These are phyloP conservation scores for Dendrobium huoshanense DNA, from an alignment of 106 monocot genomes.

Conservation along the genomic window DNA sequence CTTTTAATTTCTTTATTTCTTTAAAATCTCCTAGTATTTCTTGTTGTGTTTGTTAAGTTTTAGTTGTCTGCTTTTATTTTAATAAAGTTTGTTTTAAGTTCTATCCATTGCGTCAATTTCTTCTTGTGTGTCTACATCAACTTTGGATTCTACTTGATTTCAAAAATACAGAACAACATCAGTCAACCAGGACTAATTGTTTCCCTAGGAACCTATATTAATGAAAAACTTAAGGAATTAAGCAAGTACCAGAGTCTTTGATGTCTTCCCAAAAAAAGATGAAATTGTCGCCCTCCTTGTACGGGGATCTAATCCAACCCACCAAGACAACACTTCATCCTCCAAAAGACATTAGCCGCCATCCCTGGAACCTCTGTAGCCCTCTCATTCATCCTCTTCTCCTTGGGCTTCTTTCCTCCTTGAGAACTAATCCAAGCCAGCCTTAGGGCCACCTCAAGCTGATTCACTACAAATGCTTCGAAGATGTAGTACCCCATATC, in stretches of 20 bases:
- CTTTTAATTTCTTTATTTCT: no score
- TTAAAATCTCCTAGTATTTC: no score
- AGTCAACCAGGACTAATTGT: not conserved
- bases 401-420: slow-evolving; percentile 50
- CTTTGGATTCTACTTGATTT: not conserved
- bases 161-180: not conserved
- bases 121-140: no score
- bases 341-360: slow-evolving; percentile 72
- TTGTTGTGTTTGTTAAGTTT: no score
- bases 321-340: slow-evolving; percentile 93
- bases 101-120: no score
- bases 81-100: no score
- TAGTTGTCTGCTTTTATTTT: no score
- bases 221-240: not conserved
- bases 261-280: slow-evolving; percentile 47
- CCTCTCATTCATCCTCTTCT: slow-evolving; percentile 21
- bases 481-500: slow-evolving; percentile 78
- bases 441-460: slow-evolving; percentile 67
- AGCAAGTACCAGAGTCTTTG: slow-evolving; percentile 47
- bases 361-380: slow-evolving; percentile 19
- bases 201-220: not conserved
- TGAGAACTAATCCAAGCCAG: slow-evolving; percentile 38
- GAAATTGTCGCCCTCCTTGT: slow-evolving; percentile 31
- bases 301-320: slow-evolving; percentile 45
- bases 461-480: slow-evolving; percentile 67